A percentile compares a stretch with the other conserved stretches of the same genome.
Evolutionary conservation across 78 protist genomes (phyloP).

Genomic region (Cavenderia fasciculata): DNA sequence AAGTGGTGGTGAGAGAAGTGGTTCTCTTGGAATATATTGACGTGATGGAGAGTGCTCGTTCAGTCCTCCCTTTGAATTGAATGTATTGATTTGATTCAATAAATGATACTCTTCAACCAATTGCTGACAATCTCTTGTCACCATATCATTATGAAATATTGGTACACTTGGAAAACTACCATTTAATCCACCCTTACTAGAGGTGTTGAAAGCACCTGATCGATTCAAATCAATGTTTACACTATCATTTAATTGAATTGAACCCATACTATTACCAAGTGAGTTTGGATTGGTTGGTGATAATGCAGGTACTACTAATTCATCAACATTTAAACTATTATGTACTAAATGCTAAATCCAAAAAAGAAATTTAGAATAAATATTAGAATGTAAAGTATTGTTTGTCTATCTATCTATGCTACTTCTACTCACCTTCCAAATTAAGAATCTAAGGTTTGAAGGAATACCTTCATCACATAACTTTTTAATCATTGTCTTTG

Average conservation of each 20-base stretch:
- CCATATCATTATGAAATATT: slow-evolving; percentile 38
- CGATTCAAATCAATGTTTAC: not conserved
- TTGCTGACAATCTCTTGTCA: slow-evolving; percentile 37
- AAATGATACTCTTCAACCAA: slow-evolving; percentile 34
- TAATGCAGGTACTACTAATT: not conserved
- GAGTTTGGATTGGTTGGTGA: not conserved
- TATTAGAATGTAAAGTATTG: not conserved
- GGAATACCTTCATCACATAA: slow-evolving; percentile 31
- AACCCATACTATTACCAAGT: not conserved
- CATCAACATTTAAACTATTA: slow-evolving; percentile 7
- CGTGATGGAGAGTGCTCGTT: not conserved
- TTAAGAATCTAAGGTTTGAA: slow-evolving; percentile 18
- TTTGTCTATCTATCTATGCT: not conserved
- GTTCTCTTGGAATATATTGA: not conserved
- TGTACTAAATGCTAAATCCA: slow-evolving; percentile 41
- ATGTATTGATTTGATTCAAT: slow-evolving; percentile 9
- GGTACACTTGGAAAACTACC: slow-evolving; percentile 11
- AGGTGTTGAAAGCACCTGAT: not conserved
- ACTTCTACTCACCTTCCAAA: slow-evolving; percentile 61
- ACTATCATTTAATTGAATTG: not conserved
- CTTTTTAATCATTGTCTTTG: slow-evolving; percentile 35
- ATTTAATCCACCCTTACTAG: not conserved
- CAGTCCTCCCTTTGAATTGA: not conserved
- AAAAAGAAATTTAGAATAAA: not conserved
- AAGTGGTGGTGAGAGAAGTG: not conserved